Evolutionary conservation across 768 basidiomycete species (phyloP).

Genomic region (Tephrocybe sp.): DNA sequence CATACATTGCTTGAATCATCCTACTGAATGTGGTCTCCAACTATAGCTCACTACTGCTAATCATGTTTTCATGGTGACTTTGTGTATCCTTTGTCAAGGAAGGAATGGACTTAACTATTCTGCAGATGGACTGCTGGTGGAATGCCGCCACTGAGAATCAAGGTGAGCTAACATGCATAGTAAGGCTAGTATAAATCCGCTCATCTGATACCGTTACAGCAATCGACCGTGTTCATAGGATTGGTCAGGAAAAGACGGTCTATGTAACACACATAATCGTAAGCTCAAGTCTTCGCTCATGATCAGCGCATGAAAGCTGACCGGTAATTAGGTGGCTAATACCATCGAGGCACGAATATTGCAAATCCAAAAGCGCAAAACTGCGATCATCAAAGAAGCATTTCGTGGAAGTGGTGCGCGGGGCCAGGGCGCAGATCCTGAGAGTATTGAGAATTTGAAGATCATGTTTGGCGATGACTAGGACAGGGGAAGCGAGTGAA

Average conservation of each 20-base stretch:
- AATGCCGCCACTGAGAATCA: constrained; percentile 82
- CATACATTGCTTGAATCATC: not conserved
- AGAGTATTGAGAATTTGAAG: constrained; percentile 79
- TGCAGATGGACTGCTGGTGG: constrained; percentile 93
- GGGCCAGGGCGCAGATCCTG: constrained; percentile 50
- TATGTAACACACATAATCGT: constrained; percentile 86
- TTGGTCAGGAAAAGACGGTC: constrained; percentile 80
- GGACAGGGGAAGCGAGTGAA: not conserved
- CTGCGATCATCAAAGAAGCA: constrained; percentile 82
- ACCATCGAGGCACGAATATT: constrained; percentile 82
- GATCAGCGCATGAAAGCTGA: not conserved
- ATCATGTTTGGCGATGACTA: constrained; percentile 65
- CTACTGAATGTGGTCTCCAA: constrained; percentile 3
- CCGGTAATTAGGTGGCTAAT: constrained; percentile 47
- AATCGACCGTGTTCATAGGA: constrained; percentile 82
- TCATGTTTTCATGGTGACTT: constrained; percentile 78
- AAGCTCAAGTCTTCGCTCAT: constrained; percentile 19
- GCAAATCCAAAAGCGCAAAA: constrained; percentile 83
- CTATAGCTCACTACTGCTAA: constrained; percentile 72
- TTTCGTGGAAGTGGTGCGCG: constrained; percentile 53
- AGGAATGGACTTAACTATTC: constrained; percentile 5
- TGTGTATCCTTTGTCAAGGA: not conserved
- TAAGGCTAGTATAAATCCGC: not conserved
- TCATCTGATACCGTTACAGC: constrained; percentile 34
- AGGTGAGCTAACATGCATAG: constrained; percentile 36